phyloP scores from a whole-genome alignment of 164 flowering plant species.

The Stephania japonica region DNA sequence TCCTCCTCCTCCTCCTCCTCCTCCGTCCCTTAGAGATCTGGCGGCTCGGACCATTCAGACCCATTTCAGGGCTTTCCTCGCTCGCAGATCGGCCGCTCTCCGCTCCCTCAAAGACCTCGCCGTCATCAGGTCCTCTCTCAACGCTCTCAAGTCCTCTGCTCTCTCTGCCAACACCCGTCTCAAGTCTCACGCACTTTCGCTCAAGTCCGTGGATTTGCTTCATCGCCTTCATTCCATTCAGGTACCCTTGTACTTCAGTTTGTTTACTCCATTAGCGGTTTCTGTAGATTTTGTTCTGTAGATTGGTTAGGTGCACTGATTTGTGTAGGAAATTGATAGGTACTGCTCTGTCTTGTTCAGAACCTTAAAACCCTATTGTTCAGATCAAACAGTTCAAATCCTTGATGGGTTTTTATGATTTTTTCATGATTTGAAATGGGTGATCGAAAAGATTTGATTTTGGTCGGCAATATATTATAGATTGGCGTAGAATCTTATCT shows the following conservation, averaged over 20 bases:
- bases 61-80: constrained; percentile 72
- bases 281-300: too few relatives aligned
- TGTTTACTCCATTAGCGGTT: neutral
- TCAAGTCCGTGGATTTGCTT: constrained; percentile 50
- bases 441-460: too few relatives aligned
- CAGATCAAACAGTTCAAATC: too few relatives aligned
- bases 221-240: constrained; percentile 42
- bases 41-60: constrained; percentile 82
- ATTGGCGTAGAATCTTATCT: too few relatives aligned
- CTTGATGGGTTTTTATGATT: too few relatives aligned
- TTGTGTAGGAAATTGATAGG: too few relatives aligned
- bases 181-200: constrained; percentile 18
- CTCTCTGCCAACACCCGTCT: constrained; percentile 29
- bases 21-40: constrained; percentile 42
- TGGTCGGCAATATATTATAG: too few relatives aligned
- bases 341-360: too few relatives aligned
- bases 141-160: constrained; percentile 40
- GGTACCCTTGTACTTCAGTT: too few relatives aligned
- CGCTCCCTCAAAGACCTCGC: constrained; percentile 69
- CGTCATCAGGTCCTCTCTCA: constrained; percentile 47
- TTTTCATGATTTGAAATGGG: too few relatives aligned
- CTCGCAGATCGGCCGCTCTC: constrained; percentile 75
- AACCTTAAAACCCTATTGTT: too few relatives aligned
- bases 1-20: constrained; percentile 12
- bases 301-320: too few relatives aligned